A percentile compares a stretch with the other conserved stretches of the same genome.
These are phyloP conservation scores for Sugiyamaella novakii DNA, from an alignment of 1,139 yeast species.

Conservation along the genomic window DNA sequence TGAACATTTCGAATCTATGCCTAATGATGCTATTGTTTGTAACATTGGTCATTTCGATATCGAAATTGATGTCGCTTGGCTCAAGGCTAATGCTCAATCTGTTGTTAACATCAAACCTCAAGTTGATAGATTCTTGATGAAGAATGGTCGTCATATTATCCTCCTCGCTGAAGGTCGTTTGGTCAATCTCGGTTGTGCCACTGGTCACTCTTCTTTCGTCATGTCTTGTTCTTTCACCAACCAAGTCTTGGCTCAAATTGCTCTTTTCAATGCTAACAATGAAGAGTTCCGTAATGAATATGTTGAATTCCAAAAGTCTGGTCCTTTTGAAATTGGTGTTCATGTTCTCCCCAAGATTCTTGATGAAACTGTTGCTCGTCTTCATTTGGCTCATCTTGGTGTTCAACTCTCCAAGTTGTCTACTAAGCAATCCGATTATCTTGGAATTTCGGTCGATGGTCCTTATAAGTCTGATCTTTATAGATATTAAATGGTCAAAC, in stretches of 20 bases:
- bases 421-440: conserved; percentile 87
- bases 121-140: conserved; percentile 95
- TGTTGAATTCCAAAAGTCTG: conserved; percentile 92
- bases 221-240: conserved; percentile 99
- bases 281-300: conserved; percentile 73
- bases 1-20: conserved; percentile 87
- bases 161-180: conserved; percentile 99
- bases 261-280: conserved; percentile 91
- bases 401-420: conserved; percentile 83
- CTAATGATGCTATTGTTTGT: conserved; percentile 99
- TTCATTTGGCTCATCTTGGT: conserved; percentile 95
- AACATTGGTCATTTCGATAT: conserved; percentile 99
- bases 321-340: conserved; percentile 89
- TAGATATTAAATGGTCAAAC: conserved; percentile 75
- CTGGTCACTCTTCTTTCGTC: conserved; percentile 99
- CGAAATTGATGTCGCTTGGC: conserved; percentile 73
- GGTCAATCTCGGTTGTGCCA: conserved; percentile 99
- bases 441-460: conserved; percentile 91
- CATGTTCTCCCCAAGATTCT: conserved; percentile 97
- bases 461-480: conserved; percentile 98
- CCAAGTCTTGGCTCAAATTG: conserved; percentile 99
- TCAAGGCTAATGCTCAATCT: conserved; percentile 45
- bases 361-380: conserved; percentile 98
- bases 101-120: conserved; percentile 93
- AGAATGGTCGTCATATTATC: conserved; percentile 91